Percentiles rank a stretch among this genome's conserved stretches.
phyloP scores from a whole-genome alignment of 2,329 filamentous ascomycete species.

The Fusarium pseudocircinatum region DNA sequence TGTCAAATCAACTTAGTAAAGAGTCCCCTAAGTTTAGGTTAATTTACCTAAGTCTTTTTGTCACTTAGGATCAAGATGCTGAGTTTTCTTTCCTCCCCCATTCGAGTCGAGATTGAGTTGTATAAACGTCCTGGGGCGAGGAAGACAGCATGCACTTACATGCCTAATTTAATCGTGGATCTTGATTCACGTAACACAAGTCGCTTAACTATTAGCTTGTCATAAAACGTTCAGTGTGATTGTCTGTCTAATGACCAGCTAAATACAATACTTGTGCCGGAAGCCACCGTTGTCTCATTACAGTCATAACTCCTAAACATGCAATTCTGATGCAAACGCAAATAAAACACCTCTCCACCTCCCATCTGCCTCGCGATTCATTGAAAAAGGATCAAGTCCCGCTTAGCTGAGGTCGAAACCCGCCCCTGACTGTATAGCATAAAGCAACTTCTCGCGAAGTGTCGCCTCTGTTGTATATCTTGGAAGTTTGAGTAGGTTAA shows the following conservation, averaged over 20 bases:
- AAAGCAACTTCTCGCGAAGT: slow-evolving; percentile 83
- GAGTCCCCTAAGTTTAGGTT: not conserved
- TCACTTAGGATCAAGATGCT: not conserved
- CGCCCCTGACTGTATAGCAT: slow-evolving; percentile 88
- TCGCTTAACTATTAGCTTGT: not conserved
- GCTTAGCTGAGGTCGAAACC: slow-evolving; percentile 83
- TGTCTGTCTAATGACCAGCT: not conserved
- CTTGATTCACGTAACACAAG: not conserved
- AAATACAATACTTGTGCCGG: not conserved
- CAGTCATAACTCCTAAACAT: slow-evolving; percentile 3
- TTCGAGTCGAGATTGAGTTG: not conserved
- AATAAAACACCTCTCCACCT: slow-evolving; percentile 4
- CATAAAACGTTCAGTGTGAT: not conserved
- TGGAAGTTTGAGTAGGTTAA: slow-evolving; percentile 93
- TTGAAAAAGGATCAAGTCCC: not conserved
- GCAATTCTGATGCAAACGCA: slow-evolving; percentile 32
- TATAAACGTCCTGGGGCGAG: not conserved
- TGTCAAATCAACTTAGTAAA: not conserved
- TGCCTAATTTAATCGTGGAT: not conserved
- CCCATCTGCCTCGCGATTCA: not conserved
- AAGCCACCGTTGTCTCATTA: not conserved
- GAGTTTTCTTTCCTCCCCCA: not conserved
- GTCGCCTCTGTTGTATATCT: slow-evolving; percentile 74
- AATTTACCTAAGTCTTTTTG: not conserved
- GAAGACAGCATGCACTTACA: not conserved